Conservation (phyloP, 495 filamentous ascomycete genomes). For the Chaetomidium leptoderma region DNA sequence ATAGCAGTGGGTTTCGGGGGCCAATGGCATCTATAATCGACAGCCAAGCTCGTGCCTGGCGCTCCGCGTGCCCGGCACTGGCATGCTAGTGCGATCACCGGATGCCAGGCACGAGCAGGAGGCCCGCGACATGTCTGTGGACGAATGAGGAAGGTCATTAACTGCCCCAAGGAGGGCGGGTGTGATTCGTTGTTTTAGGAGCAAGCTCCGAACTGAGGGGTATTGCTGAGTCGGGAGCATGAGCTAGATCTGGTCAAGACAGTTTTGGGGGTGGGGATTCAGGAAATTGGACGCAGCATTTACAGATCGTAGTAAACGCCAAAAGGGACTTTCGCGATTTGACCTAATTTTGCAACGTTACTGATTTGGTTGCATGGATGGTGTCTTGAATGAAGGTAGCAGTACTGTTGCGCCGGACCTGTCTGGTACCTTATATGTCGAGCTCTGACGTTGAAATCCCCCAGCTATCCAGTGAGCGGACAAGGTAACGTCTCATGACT, state of each 20-base stretch:
- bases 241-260: not conserved
- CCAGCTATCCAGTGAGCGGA: no score
- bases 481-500: no score
- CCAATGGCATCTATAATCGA: not conserved
- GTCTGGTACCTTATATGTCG: no score
- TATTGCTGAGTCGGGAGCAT: not conserved
- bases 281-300: no score
- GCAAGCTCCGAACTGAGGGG: not conserved
- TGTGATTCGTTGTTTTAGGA: conserved; percentile 11
- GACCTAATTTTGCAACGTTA: no score
- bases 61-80: conserved; percentile 4
- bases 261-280: not conserved
- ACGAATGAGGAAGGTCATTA: conserved; percentile 14
- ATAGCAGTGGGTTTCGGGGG: not conserved
- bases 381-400: no score
- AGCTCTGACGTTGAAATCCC: no score
- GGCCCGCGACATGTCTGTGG: not conserved
- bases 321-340: no score
- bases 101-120: not conserved
- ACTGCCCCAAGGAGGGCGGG: not conserved
- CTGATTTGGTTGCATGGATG: no score
- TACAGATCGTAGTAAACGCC: no score
- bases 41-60: not conserved
- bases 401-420: no score
- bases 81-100: conserved; percentile 5